Evolutionary conservation across 345 rosid genomes (phyloP).

Genomic region (Salix purpurea): DNA sequence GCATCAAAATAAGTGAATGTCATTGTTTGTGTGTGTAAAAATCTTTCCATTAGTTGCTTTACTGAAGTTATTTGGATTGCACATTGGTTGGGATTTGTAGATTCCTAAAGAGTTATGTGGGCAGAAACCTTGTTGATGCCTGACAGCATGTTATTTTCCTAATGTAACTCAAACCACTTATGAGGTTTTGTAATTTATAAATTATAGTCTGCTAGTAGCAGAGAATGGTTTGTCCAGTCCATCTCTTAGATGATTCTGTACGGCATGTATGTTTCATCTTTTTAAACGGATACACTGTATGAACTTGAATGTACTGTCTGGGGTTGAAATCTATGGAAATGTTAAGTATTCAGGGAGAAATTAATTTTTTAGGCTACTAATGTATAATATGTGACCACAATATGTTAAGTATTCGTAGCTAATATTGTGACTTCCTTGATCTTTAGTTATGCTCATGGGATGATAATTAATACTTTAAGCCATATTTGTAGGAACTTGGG

Average conservation of each 20-base stretch:
- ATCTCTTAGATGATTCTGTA: too few species aligned
- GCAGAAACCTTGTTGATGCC: not conserved
- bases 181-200: not conserved
- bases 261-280: too few species aligned
- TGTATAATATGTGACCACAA: not conserved
- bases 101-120: not conserved
- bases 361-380: too few species aligned
- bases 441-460: not conserved
- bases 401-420: not conserved
- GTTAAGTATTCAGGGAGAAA: too few species aligned
- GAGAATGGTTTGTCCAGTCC: not conserved
- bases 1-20: not conserved
- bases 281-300: too few species aligned
- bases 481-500: constrained; percentile 73
- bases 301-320: too few species aligned
- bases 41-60: not conserved
- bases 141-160: not conserved
- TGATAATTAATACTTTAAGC: not conserved
- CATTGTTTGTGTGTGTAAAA: not conserved
- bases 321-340: too few species aligned
- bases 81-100: not conserved
- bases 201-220: not conserved
- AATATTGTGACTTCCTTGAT: not conserved
- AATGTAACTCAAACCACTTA: not conserved
- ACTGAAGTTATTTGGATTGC: not conserved